A percentile compares a stretch with the other conserved stretches of the same genome.
Conservation (phyloP, 106 monocot species). For the Gastrodia elata region DNA sequence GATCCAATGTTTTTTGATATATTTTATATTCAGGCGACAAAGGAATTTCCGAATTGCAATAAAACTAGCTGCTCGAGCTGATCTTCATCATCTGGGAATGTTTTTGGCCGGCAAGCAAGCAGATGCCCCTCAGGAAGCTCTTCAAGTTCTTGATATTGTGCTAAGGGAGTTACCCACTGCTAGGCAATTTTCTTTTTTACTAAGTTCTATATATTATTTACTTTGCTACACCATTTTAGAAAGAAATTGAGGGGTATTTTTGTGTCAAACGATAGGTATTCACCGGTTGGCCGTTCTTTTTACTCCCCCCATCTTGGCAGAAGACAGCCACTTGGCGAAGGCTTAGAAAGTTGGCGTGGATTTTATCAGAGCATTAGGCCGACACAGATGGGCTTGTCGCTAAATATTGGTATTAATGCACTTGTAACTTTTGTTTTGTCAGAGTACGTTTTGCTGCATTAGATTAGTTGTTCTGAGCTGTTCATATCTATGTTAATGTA, state of each 20-base stretch:
- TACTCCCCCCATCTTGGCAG: conserved; percentile 82
- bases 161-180: conserved; percentile 29
- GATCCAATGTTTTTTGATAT: not conserved
- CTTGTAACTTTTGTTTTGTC: not conserved
- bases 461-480: not conserved
- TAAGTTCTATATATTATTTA: not conserved
- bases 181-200: conserved; percentile 8
- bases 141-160: conserved; percentile 58
- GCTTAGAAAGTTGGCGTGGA: conserved; percentile 94
- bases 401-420: conserved; percentile 65
- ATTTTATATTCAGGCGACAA: conserved; percentile 12
- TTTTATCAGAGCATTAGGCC: conserved; percentile 98
- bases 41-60: conserved; percentile 37
- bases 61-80: conserved; percentile 22
- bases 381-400: conserved; percentile 94
- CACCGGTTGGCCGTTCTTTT: conserved; percentile 75
- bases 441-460: not conserved
- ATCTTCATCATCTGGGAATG: conserved; percentile 31
- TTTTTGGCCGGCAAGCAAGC: conserved; percentile 30
- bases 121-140: conserved; percentile 45
- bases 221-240: not conserved
- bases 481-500: not conserved
- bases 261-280: conserved; percentile 33
- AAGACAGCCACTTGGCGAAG: conserved; percentile 73
- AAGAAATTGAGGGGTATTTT: not conserved